Conservation (phyloP, 2,329 filamentous ascomycete species). For the Aspergillus fijiensis region DNA sequence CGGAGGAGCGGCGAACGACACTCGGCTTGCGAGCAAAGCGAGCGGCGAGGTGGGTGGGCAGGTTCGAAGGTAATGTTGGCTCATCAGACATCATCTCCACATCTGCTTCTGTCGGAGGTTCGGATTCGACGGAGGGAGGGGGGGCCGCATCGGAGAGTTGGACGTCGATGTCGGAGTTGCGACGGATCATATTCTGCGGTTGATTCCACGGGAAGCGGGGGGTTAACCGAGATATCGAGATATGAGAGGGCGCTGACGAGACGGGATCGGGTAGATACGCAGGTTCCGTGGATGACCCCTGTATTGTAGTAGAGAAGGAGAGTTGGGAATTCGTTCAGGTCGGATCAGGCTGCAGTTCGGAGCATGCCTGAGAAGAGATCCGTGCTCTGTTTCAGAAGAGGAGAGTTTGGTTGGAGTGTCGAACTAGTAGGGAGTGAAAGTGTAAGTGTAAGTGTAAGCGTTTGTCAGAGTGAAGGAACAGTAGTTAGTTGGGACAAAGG, state of each 20-base stretch:
- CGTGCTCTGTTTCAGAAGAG: constrained; percentile 37
- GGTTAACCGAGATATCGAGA: background rate
- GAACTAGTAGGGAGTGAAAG: constrained; percentile 5
- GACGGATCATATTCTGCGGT: constrained; percentile 37
- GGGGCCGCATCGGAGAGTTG: constrained; percentile 39
- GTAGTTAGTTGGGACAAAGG: background rate
- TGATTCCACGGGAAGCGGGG: background rate
- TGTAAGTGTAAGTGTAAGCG: too few relatives aligned
- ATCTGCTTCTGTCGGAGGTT: constrained; percentile 32
- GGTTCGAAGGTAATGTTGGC: constrained; percentile 43
- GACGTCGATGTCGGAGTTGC: constrained; percentile 45
- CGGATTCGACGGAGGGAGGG: constrained; percentile 26
- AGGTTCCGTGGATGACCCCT: background rate
- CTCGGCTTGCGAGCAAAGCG: constrained; percentile 59
- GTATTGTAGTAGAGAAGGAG: background rate
- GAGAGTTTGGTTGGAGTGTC: constrained; percentile 5
- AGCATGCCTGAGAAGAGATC: constrained; percentile 26
- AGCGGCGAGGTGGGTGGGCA: constrained; percentile 62
- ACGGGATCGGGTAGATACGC: background rate
- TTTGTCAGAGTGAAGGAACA: background rate
- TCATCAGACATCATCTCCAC: constrained; percentile 46
- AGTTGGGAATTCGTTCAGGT: background rate
- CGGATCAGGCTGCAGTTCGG: constrained; percentile 1
- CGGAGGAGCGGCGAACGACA: constrained; percentile 59
- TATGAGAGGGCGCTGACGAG: constrained; percentile 3